Percentiles rank a stretch among this genome's conserved stretches.
Conservation (phyloP, 2,329 filamentous ascomycete species). For the Dothideomycetes sp. region DNA sequence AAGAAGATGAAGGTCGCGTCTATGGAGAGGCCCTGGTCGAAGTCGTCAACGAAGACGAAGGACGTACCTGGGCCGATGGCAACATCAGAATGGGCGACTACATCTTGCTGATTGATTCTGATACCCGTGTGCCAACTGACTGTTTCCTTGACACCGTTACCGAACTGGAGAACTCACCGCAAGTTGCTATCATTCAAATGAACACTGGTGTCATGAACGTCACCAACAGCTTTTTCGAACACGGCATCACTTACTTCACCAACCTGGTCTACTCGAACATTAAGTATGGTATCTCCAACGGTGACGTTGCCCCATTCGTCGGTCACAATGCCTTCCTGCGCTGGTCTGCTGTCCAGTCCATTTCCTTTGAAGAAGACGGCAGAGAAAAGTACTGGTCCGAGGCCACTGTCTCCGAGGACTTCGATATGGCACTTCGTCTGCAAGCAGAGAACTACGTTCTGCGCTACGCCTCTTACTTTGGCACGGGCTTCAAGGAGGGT, state of each 20-base stretch:
- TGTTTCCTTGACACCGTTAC: slow-evolving; percentile 64
- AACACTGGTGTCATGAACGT: slow-evolving; percentile 66
- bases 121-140: slow-evolving; percentile 61
- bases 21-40: slow-evolving; percentile 52
- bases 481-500: slow-evolving; percentile 71
- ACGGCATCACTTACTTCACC: slow-evolving; percentile 31
- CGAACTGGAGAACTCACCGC: slow-evolving; percentile 64
- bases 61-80: slow-evolving; percentile 61
- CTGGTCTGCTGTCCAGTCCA: slow-evolving; percentile 65
- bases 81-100: slow-evolving; percentile 68
- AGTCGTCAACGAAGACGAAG: slow-evolving; percentile 47
- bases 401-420: slow-evolving; percentile 68
- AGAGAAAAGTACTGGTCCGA: slow-evolving; percentile 71
- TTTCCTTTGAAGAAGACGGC: slow-evolving; percentile 57
- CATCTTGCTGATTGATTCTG: slow-evolving; percentile 59
- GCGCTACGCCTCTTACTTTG: slow-evolving; percentile 60
- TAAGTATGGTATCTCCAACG: slow-evolving; percentile 64
- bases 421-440: slow-evolving; percentile 68
- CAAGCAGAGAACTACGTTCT: slow-evolving; percentile 63
- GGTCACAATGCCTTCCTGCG: slow-evolving; percentile 68
- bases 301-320: slow-evolving; percentile 67
- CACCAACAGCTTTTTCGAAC: slow-evolving; percentile 49
- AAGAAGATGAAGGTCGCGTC: slow-evolving; percentile 52
- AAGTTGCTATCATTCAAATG: slow-evolving; percentile 65
- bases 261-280: slow-evolving; percentile 68